Conservation (phyloP, 1,284 basidiomycete species). For the Inonotus obliquus region DNA sequence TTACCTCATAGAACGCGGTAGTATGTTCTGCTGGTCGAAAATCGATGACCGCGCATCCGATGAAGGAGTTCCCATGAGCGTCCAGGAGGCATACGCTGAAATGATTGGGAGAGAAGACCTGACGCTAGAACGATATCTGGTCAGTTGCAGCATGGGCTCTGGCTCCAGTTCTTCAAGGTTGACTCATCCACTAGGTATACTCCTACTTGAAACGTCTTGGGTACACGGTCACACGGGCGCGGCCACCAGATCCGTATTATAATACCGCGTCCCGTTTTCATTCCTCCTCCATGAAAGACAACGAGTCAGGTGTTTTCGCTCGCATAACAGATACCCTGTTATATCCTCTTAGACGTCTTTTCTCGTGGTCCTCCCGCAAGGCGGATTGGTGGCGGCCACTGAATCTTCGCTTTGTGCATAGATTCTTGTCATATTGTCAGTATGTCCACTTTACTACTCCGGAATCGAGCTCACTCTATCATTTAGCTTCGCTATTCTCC, state of each 20-base stretch:
- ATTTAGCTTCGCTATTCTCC: slow-evolving; percentile 61
- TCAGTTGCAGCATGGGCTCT: slow-evolving; percentile 29
- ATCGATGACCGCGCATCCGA: slow-evolving; percentile 30
- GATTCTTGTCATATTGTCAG: slow-evolving; percentile 7
- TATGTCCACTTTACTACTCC: not conserved
- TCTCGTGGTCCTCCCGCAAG: not conserved
- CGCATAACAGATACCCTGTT: slow-evolving; percentile 32
- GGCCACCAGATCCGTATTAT: slow-evolving; percentile 56
- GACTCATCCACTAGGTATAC: slow-evolving; percentile 60
- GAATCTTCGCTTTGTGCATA: slow-evolving; percentile 31
- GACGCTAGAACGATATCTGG: slow-evolving; percentile 85
- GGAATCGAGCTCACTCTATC: not conserved
- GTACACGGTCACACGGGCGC: slow-evolving; percentile 78
- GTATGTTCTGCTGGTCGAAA: slow-evolving; percentile 77
- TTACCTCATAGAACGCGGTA: slow-evolving; percentile 87
- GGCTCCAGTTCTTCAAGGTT: not conserved
- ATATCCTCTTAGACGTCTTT: slow-evolving; percentile 25
- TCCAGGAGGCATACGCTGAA: slow-evolving; percentile 84
- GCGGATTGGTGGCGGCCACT: slow-evolving; percentile 64
- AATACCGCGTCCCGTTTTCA: slow-evolving; percentile 42
- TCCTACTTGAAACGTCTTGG: slow-evolving; percentile 90
- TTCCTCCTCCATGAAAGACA: slow-evolving; percentile 8
- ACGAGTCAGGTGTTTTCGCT: slow-evolving; percentile 27
- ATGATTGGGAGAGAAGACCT: slow-evolving; percentile 79
- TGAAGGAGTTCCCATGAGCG: slow-evolving; percentile 73